Percentiles rank a stretch among this genome's conserved stretches.
Conservation (phyloP, 371 early-diverging fungal genomes). For the Mortierella sp. region DNA sequence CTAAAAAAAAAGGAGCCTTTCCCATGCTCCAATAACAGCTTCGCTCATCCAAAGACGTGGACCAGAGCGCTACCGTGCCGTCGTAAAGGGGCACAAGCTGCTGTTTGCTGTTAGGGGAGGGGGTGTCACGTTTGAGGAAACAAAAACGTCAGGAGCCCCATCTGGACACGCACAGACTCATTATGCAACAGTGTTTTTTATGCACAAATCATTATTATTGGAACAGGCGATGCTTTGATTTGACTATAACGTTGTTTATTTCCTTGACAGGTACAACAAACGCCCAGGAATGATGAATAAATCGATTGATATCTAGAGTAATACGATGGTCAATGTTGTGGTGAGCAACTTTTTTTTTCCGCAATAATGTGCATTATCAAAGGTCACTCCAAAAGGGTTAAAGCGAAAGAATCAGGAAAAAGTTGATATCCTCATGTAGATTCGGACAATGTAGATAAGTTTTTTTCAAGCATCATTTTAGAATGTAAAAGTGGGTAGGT, state of each 20-base stretch:
- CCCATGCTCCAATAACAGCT: too few species aligned
- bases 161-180: neutral
- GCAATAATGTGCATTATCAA: neutral
- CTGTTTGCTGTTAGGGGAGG: neutral
- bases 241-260: slow-evolving; percentile 23
- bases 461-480: slow-evolving; percentile 54
- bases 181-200: neutral
- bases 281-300: slow-evolving; percentile 24
- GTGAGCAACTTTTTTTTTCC: neutral
- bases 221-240: neutral
- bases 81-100: neutral
- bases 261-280: slow-evolving; percentile 25
- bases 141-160: neutral
- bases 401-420: slow-evolving; percentile 24
- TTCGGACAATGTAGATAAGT: slow-evolving; percentile 66
- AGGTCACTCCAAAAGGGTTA: neutral
- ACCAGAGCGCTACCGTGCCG: neutral
- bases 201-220: too few species aligned
- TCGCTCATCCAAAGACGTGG: neutral
- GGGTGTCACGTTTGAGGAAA: neutral
- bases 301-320: slow-evolving; percentile 18
- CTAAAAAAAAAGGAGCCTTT: neutral
- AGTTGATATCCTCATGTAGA: slow-evolving; percentile 40
- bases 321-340: neutral
- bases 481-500: neutral